A percentile compares a stretch with the other conserved stretches of the same genome.
These are phyloP conservation scores for Xylariaceae sp. DNA, from an alignment of 2,329 filamentous ascomycete species.

Conservation along the genomic window DNA sequence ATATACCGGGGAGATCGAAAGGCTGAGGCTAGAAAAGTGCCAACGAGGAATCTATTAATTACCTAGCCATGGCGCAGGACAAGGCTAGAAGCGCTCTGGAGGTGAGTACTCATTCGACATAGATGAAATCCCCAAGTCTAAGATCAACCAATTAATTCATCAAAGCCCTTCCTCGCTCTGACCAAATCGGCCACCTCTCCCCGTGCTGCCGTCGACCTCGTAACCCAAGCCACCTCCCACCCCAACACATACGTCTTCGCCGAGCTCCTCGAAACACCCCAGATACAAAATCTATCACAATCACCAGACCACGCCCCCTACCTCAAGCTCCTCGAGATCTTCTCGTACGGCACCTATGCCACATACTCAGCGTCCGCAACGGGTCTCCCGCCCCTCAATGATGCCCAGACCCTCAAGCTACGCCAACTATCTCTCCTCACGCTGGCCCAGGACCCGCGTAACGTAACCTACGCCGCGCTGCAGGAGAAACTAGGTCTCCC, in stretches of 20 bases:
- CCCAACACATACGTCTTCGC: slow-evolving; percentile 89
- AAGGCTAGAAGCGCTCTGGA: slow-evolving; percentile 60
- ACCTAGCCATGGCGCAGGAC: slow-evolving; percentile 61
- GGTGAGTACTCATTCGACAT: slow-evolving; percentile 35
- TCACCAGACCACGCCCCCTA: slow-evolving; percentile 55
- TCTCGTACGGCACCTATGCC: slow-evolving; percentile 85
- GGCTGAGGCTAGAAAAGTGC: neutral
- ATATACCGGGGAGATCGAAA: slow-evolving; percentile 9
- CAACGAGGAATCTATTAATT: slow-evolving; percentile 9
- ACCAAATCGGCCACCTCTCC: slow-evolving; percentile 80
- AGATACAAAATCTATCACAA: slow-evolving; percentile 67
- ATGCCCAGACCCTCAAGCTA: slow-evolving; percentile 74
- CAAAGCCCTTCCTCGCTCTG: slow-evolving; percentile 81
- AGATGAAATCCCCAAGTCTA: neutral
- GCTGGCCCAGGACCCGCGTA: slow-evolving; percentile 60
- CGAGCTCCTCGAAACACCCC: slow-evolving; percentile 77
- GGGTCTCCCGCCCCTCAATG: slow-evolving; percentile 63
- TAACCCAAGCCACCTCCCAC: slow-evolving; percentile 82
- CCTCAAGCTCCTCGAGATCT: slow-evolving; percentile 74
- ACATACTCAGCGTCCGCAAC: slow-evolving; percentile 53
- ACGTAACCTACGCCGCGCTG: slow-evolving; percentile 69
- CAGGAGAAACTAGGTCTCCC: slow-evolving; percentile 61
- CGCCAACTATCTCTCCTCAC: slow-evolving; percentile 84
- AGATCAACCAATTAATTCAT: neutral
- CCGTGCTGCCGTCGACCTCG: slow-evolving; percentile 76